Base-by-base conservation (phyloP, 1,284 basidiomycete genomes). In the Dichomitus squalens region DNA sequence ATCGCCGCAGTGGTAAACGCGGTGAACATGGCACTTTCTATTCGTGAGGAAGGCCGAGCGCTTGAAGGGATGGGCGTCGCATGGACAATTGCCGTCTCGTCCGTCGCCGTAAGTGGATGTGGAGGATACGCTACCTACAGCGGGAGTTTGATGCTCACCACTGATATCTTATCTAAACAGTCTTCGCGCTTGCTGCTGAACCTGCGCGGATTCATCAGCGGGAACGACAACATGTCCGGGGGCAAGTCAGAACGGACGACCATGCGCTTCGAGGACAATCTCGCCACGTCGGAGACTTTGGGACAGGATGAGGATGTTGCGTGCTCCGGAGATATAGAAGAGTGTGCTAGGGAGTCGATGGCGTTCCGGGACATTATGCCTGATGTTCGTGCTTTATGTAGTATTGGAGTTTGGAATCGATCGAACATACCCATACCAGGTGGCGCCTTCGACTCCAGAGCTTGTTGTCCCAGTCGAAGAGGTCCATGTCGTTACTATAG, bases 181-280 rank as follows among this genome's bases (percentile, higher is more conserved):
- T 55, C 53, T 4, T 49, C 53, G 31, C 53, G 53, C 25, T n/a
- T 55, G 21, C 25, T 55, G 31, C 53, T 55, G 16, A 55, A 55
- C 21, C 29, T 55, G n/a, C 47, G 53, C n/a, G 53, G 53, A 0
- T 55, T 55, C 39, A 49, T 55, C 33, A 40, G 47, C 7, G 38
- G 49, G 20, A 27, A 23, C n/a, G 25, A 29, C 4, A 29, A n/a
- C 4, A 5, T 16, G 14, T 44, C 41, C 16, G 29, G 29, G 7
- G 16, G 18, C 7, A 50, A 38, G 49, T 39, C 49, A 4, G 36
- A 50, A 14, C 38, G 29, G 36, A 50, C 49, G 4, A 50, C 49
- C 21, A 39, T 50, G 23, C 49, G 35, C 11, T 50, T 50, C 11
- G 49, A 50, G n/a, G 35, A 50, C 34, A 23, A 20, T 44, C 25